Conservation (phyloP, 1,284 basidiomycete species). For the Ustilago vetiveriae region DNA sequence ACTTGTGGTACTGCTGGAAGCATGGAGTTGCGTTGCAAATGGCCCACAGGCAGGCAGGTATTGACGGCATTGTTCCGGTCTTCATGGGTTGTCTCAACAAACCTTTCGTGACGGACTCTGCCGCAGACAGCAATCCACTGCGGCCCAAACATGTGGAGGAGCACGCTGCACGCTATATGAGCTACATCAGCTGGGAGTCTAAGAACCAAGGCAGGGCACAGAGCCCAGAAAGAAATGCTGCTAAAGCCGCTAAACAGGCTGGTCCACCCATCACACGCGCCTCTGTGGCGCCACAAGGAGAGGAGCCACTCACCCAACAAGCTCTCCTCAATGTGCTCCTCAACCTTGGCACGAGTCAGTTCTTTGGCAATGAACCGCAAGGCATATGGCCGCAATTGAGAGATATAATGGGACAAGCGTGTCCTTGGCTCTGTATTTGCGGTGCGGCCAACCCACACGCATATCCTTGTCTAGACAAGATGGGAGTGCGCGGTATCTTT, state of each 20-base stretch:
- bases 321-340: slow-evolving; percentile 8
- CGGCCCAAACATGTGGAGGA: background rate
- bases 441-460: slow-evolving; percentile 1
- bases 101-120: no score
- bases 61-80: no score
- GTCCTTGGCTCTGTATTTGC: slow-evolving; percentile 9
- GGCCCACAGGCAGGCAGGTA: no score
- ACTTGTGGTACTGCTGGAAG: slow-evolving; percentile 17
- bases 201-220: slow-evolving; percentile 9
- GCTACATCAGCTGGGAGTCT: slow-evolving; percentile 17
- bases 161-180: slow-evolving; percentile 12
- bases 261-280: background rate
- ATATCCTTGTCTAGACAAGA: slow-evolving; percentile 12
- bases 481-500: background rate
- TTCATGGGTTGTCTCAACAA: no score
- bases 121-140: no score
- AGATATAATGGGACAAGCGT: background rate
- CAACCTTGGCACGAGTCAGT: slow-evolving; percentile 7
- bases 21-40: no score
- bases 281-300: background rate
- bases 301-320: slow-evolving; percentile 2
- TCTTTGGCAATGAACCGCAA: background rate
- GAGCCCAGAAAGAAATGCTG: background rate
- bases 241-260: background rate
- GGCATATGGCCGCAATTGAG: slow-evolving; percentile 1